Evolutionary conservation across 768 basidiomycete species (phyloP), one percentile per base, ranked within the genome.

Genomic region (Pulveroboletus sp.): DNA sequence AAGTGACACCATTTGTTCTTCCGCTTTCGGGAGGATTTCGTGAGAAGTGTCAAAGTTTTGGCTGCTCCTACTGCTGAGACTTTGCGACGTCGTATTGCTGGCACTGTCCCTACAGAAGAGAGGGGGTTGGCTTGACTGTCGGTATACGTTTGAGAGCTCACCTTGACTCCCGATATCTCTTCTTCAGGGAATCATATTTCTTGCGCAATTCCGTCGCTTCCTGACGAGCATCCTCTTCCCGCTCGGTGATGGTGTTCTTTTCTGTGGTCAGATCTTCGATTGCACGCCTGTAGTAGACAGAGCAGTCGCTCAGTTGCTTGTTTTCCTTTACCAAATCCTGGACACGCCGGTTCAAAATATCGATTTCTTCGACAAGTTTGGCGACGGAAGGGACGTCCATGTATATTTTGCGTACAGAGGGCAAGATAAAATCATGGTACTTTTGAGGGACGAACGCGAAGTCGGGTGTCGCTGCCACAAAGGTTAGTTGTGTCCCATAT

Each of bases 321-420:
- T 78, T 77, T 37, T 76, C 73, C 30, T 54, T 61, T 31, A 68
- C 62, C 7, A 79, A 69, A 8, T 55, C 56, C 11, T 65, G 61
- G 16, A 80, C 63, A 24, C 71, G 73, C 16, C 55, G 62, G 26
- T 76, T 73, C 20, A 77, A 66, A 14, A 54, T 43, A 2, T 65
- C 61, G 11, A 77, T 62, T 45, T 74, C 68, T 19, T 63, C 67
- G 34, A 70, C 51, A 53, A 60, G 36, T 5, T 40, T 29, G 7
- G 31, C 30, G 14, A 58, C 19, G 14, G 66, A 69, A n/a, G 66
- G 46, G 19, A 70, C 54, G 49, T 81, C 80, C 47, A 83, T 65
- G 52, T 73, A 77, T 14, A 86, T 67, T 48, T 66, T 77, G 37
- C 84, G 80, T 29, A 86, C 73, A 46, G 78, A 72, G 13, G 84